Conservation (phyloP, 108 stramenopile species). For the Cyclotella atomus region DNA sequence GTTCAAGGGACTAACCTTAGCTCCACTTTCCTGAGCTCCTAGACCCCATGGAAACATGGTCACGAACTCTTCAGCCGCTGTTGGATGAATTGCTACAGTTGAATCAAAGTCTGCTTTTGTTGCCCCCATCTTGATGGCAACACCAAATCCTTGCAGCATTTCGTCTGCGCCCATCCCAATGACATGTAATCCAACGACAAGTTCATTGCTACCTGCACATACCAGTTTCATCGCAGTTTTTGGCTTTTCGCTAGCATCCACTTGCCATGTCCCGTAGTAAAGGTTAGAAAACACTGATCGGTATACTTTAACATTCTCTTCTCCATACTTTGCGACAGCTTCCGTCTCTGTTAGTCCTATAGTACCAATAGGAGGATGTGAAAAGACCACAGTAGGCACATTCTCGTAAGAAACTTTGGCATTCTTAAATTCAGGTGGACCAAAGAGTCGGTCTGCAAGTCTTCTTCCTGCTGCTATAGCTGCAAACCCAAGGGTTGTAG, state of each 20-base stretch:
- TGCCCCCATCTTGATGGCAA: slow-evolving; percentile 95
- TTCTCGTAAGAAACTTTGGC: slow-evolving; percentile 79
- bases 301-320: slow-evolving; percentile 84
- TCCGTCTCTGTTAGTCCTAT: slow-evolving; percentile 75
- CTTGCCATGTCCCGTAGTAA: slow-evolving; percentile 80
- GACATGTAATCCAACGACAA: slow-evolving; percentile 89
- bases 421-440: slow-evolving; percentile 39
- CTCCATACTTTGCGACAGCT: slow-evolving; percentile 78
- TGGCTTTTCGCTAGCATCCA: slow-evolving; percentile 70
- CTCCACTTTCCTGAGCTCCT: slow-evolving; percentile 13
- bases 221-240: slow-evolving; percentile 75
- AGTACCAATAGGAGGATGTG: slow-evolving; percentile 82
- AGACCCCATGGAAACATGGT: slow-evolving; percentile 90
- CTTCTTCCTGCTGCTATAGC: slow-evolving; percentile 86
- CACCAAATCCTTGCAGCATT: slow-evolving; percentile 97
- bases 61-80: slow-evolving; percentile 92
- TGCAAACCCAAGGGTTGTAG: slow-evolving; percentile 10
- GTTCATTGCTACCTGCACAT: slow-evolving; percentile 80
- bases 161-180: slow-evolving; percentile 94
- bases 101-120: slow-evolving; percentile 96
- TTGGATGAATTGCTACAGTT: slow-evolving; percentile 95
- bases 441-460: slow-evolving; percentile 87
- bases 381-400: slow-evolving; percentile 87
- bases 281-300: slow-evolving; percentile 84
- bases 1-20: slow-evolving; percentile 5